A percentile compares a stretch with the other conserved stretches of the same genome.
These are phyloP conservation scores for Aspergillus conjunctus DNA, from an alignment of 495 filamentous ascomycete species.

Conservation along the genomic window DNA sequence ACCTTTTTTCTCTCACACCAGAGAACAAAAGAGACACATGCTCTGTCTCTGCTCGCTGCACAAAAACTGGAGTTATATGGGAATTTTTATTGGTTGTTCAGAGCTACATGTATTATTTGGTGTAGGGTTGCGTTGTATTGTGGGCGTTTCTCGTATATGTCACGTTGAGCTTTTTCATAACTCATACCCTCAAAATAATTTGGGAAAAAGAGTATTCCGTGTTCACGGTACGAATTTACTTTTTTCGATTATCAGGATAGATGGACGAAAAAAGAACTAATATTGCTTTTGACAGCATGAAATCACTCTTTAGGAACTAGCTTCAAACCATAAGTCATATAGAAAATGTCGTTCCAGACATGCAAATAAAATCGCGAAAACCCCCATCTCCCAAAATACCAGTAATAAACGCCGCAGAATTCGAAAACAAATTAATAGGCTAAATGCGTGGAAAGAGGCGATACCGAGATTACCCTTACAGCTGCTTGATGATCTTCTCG, in stretches of 20 bases:
- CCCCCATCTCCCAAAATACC: slow-evolving; percentile 6
- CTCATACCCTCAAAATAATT: no score
- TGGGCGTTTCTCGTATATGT: no score
- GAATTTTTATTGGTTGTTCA: not conserved
- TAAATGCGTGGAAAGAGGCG: no score
- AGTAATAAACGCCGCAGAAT: slow-evolving; percentile 21
- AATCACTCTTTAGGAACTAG: not conserved
- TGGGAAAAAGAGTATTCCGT: no score
- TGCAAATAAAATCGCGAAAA: not conserved
- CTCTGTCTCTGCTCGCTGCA: slow-evolving; percentile 21
- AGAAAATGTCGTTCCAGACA: not conserved
- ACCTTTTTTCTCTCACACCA: slow-evolving; percentile 5
- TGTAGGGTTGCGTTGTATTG: no score
- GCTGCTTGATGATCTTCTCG: slow-evolving; percentile 73
- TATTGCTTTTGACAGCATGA: slow-evolving; percentile 3
- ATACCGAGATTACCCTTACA: slow-evolving; percentile 35
- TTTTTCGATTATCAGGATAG: no score
- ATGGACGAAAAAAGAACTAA: not conserved
- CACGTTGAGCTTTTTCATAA: no score
- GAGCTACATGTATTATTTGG: slow-evolving; percentile 1
- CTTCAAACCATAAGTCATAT: slow-evolving; percentile 5
- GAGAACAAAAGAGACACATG: slow-evolving; percentile 14
- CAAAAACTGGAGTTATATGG: slow-evolving; percentile 26
- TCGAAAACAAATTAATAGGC: slow-evolving; percentile 3
- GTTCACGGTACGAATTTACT: no score